A percentile compares a stretch with the other conserved stretches of the same genome.
Evolutionary conservation across 441 rosid genomes (phyloP).

Genomic region (Eutrema salsugineum): DNA sequence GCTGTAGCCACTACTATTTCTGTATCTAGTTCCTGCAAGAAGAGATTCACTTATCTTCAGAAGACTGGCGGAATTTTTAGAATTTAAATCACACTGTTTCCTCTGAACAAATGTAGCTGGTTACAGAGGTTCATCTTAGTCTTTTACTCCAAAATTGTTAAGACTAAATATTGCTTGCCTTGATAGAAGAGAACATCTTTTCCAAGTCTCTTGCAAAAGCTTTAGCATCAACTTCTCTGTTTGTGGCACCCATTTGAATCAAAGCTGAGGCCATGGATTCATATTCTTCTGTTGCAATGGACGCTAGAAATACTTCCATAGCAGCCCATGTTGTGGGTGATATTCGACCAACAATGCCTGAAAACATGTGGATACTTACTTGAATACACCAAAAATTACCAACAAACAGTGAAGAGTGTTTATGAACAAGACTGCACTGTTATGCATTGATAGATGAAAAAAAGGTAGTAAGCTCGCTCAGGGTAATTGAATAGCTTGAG

Average conservation of each 20-base stretch:
- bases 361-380: constrained; percentile 5
- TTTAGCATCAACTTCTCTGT: constrained; percentile 70
- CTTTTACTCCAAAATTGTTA: background rate
- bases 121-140: background rate
- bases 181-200: constrained; percentile 86
- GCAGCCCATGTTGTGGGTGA: constrained; percentile 97
- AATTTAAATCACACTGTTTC: background rate
- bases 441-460: background rate
- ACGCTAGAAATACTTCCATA: constrained; percentile 84
- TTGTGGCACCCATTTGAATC: constrained; percentile 97
- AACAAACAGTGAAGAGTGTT: background rate
- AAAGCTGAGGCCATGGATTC: constrained; percentile 94
- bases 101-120: background rate
- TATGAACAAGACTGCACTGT: background rate
- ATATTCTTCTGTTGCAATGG: constrained; percentile 83
- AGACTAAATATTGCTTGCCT: constrained; percentile 45
- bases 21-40: constrained; percentile 82
- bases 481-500: background rate
- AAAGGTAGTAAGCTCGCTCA: background rate
- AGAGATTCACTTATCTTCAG: constrained; percentile 10
- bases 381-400: constrained; percentile 16
- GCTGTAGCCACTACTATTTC: constrained; percentile 89
- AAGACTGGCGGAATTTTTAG: background rate
- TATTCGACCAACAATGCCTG: constrained; percentile 98
- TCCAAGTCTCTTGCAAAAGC: constrained; percentile 92